Evolutionary conservation across 2,329 filamentous ascomycete species (phyloP).

Genomic region (Furcasterigmium furcatum): DNA sequence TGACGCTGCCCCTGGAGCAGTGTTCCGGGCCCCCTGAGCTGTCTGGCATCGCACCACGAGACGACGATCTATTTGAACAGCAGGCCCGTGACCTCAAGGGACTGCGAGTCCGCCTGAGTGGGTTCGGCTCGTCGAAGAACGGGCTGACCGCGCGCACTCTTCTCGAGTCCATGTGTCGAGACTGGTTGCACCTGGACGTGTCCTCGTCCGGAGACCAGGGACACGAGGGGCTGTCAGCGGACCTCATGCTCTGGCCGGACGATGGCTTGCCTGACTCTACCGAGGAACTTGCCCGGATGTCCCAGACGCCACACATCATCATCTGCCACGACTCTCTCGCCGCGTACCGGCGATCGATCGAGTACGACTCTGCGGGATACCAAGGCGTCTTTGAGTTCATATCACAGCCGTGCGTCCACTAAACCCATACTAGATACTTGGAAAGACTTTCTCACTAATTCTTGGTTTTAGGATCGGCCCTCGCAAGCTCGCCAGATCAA

Average conservation of each 20-base stretch:
- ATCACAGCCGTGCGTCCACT: conserved; percentile 26
- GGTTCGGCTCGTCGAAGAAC: conserved; percentile 9
- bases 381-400: conserved; percentile 27
- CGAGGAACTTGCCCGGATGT: conserved; percentile 1
- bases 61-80: conserved; percentile 21
- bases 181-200: conserved; percentile 26
- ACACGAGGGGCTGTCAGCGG: conserved; percentile 12
- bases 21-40: not conserved
- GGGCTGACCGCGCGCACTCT: conserved; percentile 4
- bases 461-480: conserved; percentile 21
- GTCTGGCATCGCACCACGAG: conserved; percentile 2
- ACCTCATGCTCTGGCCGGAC: conserved; percentile 18
- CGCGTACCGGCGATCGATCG: conserved; percentile 17
- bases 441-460: not conserved
- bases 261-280: conserved; percentile 3
- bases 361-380: conserved; percentile 11
- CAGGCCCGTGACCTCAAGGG: conserved; percentile 22
- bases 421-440: not conserved
- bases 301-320: conserved; percentile 19
- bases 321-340: conserved; percentile 23
- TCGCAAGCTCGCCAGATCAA: conserved; percentile 28
- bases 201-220: conserved; percentile 8
- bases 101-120: conserved; percentile 19
- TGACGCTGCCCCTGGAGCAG: conserved; percentile 22
- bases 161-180: conserved; percentile 21